Conservation (phyloP, 73 alveolate genomes). For the Strombidium stylifer region DNA sequence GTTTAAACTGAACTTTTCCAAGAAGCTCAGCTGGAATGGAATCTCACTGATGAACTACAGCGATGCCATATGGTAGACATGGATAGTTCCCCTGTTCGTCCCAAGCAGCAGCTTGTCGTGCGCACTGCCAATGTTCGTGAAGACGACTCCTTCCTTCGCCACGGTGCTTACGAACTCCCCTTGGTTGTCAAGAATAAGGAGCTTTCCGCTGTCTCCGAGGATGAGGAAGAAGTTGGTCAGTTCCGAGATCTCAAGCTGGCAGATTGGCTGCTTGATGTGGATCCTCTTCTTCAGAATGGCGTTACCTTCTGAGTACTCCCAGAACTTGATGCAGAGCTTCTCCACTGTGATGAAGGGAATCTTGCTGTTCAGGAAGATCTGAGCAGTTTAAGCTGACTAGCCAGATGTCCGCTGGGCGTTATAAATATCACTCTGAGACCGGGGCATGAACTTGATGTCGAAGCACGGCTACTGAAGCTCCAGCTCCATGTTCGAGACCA, state of each 20-base stretch:
- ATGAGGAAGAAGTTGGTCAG: conserved; percentile 16
- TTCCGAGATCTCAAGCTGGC: conserved; percentile 5
- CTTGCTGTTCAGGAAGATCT: background rate
- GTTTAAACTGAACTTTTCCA: conserved; percentile 5
- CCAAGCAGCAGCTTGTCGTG: conserved; percentile 50
- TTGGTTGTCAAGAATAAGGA: conserved; percentile 45
- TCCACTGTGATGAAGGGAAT: conserved; percentile 25
- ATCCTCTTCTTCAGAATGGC: conserved; percentile 26
- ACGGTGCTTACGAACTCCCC: conserved; percentile 54
- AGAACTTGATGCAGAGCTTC: conserved; percentile 8
- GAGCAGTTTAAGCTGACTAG: background rate
- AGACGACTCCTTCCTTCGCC: background rate
- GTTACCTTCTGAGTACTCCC: conserved; percentile 14
- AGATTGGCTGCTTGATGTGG: conserved; percentile 9
- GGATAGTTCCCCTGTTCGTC: conserved; percentile 51
- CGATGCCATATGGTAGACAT: conserved; percentile 40
- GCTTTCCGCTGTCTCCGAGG: conserved; percentile 52
- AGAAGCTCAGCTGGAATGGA: conserved; percentile 17
- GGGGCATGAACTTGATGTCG: conserved; percentile 8
- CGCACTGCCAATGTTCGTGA: conserved; percentile 21
- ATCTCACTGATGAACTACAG: conserved; percentile 27
- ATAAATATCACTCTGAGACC: background rate
- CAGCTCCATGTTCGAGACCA: conserved; percentile 10
- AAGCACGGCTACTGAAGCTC: conserved; percentile 14
- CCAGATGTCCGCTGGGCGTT: background rate